Conservation (phyloP, 805 yeast genomes). For the Hanseniaspora vineae region DNA sequence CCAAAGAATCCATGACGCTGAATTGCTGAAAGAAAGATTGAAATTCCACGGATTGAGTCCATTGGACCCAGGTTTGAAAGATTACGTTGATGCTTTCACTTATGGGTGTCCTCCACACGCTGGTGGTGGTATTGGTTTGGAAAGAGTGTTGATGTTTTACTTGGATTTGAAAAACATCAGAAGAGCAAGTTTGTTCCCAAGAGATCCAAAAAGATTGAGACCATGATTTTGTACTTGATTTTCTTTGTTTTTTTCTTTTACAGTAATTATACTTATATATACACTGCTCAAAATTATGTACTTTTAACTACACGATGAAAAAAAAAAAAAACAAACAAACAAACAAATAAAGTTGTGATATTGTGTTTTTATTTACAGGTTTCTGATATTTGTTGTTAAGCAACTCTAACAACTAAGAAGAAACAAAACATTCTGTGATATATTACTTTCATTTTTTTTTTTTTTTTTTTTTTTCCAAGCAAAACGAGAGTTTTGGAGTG, state of each 20-base stretch:
- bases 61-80: constrained; percentile 66
- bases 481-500: too few relatives aligned
- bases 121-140: constrained; percentile 96
- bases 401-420: too few relatives aligned
- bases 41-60: constrained; percentile 73
- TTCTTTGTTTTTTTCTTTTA: background rate
- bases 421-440: too few relatives aligned
- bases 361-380: too few relatives aligned
- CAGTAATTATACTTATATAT: too few relatives aligned
- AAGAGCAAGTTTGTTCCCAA: constrained; percentile 97
- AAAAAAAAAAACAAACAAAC: too few relatives aligned
- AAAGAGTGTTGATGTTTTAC: constrained; percentile 97
- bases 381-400: too few relatives aligned
- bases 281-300: too few relatives aligned
- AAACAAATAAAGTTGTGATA: too few relatives aligned
- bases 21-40: constrained; percentile 70
- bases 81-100: constrained; percentile 83
- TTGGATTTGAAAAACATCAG: constrained; percentile 94
- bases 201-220: constrained; percentile 90
- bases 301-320: too few relatives aligned
- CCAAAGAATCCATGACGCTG: constrained; percentile 95
- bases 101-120: constrained; percentile 99
- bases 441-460: too few relatives aligned
- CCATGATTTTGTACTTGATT: constrained; percentile 35
- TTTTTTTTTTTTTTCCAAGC: too few relatives aligned